phyloP scores from a whole-genome alignment of 495 filamentous ascomycete genomes.

The Staphylotrichum longicolle region DNA sequence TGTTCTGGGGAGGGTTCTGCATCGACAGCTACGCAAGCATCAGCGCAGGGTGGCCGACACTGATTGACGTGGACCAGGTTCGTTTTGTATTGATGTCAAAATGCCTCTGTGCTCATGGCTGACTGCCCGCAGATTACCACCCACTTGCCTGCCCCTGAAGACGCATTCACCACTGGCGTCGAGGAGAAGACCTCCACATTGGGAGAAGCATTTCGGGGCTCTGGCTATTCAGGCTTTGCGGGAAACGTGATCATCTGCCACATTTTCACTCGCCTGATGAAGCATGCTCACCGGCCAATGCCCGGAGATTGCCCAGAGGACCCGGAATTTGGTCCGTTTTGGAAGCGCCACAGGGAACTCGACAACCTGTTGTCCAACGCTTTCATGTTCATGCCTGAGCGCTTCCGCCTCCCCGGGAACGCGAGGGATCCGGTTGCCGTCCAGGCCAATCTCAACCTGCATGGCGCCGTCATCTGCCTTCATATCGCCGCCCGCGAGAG shows the following conservation, averaged over 20 bases:
- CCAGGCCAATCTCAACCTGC: constrained; percentile 46
- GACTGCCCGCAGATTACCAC: constrained; percentile 40
- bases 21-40: constrained; percentile 50
- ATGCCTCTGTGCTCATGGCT: background rate
- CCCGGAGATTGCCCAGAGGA: constrained; percentile 42
- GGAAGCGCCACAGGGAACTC: constrained; percentile 48
- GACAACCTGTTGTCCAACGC: constrained; percentile 45
- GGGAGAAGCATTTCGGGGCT: constrained; percentile 38
- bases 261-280: constrained; percentile 42
- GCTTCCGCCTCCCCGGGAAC: constrained; percentile 40
- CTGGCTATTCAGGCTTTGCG: constrained; percentile 41
- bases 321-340: constrained; percentile 40
- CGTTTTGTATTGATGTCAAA: background rate
- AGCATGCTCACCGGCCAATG: constrained; percentile 42
- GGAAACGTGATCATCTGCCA: constrained; percentile 41
- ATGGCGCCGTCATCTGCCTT: constrained; percentile 45
- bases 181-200: constrained; percentile 37
- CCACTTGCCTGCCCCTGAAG: constrained; percentile 44
- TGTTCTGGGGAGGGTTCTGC: constrained; percentile 54
- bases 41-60: constrained; percentile 48
- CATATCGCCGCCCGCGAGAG: constrained; percentile 44
- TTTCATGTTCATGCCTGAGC: constrained; percentile 49
- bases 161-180: constrained; percentile 38
- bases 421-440: constrained; percentile 39
- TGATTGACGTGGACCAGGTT: constrained; percentile 44